These are phyloP conservation scores for Kodamaea ohmeri DNA, from an alignment of 1,139 yeast genomes.

Conservation along the genomic window DNA sequence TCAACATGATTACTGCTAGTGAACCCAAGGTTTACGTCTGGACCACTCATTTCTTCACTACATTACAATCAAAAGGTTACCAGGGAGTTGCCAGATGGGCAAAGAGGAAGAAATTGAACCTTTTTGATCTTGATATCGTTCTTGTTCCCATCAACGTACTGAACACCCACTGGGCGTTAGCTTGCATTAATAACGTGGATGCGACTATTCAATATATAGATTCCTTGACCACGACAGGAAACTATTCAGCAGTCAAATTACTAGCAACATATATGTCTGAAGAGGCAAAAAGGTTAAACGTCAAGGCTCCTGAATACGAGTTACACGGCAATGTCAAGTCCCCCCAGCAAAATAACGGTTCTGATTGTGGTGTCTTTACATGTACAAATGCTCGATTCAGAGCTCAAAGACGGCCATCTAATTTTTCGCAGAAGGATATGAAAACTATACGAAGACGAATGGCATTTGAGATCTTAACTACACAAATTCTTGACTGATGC, in stretches of 20 bases:
- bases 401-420: constrained; percentile 45
- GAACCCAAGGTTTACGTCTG: constrained; percentile 58
- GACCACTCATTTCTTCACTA: constrained; percentile 84
- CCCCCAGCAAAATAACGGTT: constrained; percentile 89
- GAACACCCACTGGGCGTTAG: constrained; percentile 91
- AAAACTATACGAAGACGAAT: constrained; percentile 63
- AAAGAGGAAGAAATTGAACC: constrained; percentile 71
- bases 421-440: constrained; percentile 72
- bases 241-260: constrained; percentile 51
- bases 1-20: constrained; percentile 51
- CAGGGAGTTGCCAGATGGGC: constrained; percentile 88
- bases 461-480: constrained; percentile 51
- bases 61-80: constrained; percentile 70
- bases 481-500: constrained; percentile 10
- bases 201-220: constrained; percentile 70
- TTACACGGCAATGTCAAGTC: constrained; percentile 42
- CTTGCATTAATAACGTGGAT: constrained; percentile 64
- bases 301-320: constrained; percentile 27
- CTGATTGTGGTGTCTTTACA: constrained; percentile 93
- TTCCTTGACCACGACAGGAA: constrained; percentile 57
- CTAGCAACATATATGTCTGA: constrained; percentile 60
- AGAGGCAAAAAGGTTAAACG: constrained; percentile 48
- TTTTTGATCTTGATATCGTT: constrained; percentile 60
- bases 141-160: constrained; percentile 81
- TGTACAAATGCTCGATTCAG: constrained; percentile 73